Percentiles rank a stretch among this genome's conserved stretches.
Evolutionary conservation across 192 early-diverging fungal genomes (phyloP).

Genomic region (Geranomyces variabilis): DNA sequence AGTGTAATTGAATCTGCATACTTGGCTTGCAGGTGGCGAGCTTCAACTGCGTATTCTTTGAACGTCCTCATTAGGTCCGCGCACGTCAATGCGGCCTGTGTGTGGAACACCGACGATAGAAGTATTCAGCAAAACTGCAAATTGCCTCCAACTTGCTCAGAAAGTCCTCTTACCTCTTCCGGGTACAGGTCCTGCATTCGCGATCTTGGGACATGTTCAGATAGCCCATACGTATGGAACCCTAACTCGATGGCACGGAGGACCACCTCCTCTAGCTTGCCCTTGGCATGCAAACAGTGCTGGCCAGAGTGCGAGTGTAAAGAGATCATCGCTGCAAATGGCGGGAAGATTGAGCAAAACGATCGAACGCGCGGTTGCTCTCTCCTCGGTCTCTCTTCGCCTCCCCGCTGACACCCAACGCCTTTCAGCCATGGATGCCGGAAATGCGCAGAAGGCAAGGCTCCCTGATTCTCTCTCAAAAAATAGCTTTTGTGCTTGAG

Average conservation of each 20-base stretch:
- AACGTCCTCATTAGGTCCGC: slow-evolving; percentile 66
- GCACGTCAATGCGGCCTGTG: slow-evolving; percentile 53
- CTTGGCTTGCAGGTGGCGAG: slow-evolving; percentile 66
- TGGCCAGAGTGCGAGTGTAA: slow-evolving; percentile 94
- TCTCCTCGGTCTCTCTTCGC: no score
- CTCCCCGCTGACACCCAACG: no score
- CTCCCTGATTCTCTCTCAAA: no score
- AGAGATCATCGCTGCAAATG: slow-evolving; percentile 54
- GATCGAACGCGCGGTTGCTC: no score
- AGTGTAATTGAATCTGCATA: slow-evolving; percentile 57
- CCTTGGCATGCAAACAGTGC: slow-evolving; percentile 92
- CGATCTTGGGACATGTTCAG: slow-evolving; percentile 91
- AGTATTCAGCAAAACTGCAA: no score
- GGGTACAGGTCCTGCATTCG: slow-evolving; percentile 83
- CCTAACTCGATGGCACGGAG: slow-evolving; percentile 69
- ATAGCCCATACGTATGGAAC: slow-evolving; percentile 80
- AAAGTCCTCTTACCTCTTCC: slow-evolving; percentile 76
- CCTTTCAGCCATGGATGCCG: slow-evolving; percentile 7
- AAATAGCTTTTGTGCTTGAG: neutral
- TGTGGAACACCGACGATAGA: no score
- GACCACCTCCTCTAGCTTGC: slow-evolving; percentile 81
- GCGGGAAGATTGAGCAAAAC: no score
- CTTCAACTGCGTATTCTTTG: slow-evolving; percentile 71
- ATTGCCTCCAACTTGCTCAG: no score
- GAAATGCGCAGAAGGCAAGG: slow-evolving; percentile 23